Evolutionary conservation across 805 yeast genomes (phyloP), one percentile per base, ranked within the genome.

Genomic region (Lipomyces mesembrius): DNA sequence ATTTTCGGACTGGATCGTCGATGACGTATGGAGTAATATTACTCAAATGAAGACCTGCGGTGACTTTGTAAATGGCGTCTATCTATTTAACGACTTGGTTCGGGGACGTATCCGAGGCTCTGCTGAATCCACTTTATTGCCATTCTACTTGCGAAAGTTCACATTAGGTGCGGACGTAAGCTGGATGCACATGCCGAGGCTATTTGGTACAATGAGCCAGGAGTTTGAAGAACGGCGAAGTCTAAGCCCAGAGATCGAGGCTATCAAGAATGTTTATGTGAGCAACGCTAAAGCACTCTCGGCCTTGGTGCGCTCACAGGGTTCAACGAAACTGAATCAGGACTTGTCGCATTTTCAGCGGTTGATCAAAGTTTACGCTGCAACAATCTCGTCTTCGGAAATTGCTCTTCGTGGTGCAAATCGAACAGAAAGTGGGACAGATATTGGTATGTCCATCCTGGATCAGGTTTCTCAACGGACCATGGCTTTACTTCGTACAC

Each of bases 381-480:
- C 59, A 12, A 60, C 72, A 2, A 46, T 69, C 17, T 63, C 72
- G 25, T 53, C 69, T 2, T 53, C 63, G 14, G 72, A 69, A 59
- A 69, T 69, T 37, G 66, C 71, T 22, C 56, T 64, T n/a, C 72
- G 72, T 11, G 72, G 72, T 17, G 67, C 68, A 12, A 57, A 59
- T 58, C 46, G 64, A 29, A 46, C 65, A 6, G 65, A 34, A 17
- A 32, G 34, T 22, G 61, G 39, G 6, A 34, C 53, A 25, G 69
- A 65, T 14, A 46, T 65, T 5, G 82, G 82, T 1, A 83, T 83
- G 0, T 69, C 86, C 12, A 74, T 89, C 0, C 77, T 86, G 1
- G 80, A 82, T 53, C 92, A 88, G 64, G 71, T 91, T 2, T 84
- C 91, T 0, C 84, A 86, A 71, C 92, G 89, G 68, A 77, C 83